phyloP scores from a whole-genome alignment of 2,329 filamentous ascomycete species.

The Monilinia fructicola region DNA sequence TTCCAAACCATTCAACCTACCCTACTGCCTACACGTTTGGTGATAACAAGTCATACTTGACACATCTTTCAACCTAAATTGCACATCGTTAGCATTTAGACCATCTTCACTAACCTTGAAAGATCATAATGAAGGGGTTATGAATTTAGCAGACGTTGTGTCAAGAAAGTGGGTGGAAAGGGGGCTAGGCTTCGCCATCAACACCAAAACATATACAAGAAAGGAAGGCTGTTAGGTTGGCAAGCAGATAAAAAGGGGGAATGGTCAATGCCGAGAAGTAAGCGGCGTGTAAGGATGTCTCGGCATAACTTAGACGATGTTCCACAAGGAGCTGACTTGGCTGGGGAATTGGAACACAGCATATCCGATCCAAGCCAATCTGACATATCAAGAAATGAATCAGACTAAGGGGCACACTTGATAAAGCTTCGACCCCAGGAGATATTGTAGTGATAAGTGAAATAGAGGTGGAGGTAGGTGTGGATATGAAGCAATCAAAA shows the following conservation, averaged over 20 bases:
- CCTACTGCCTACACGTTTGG: constrained; percentile 25
- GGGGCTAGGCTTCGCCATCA: not conserved
- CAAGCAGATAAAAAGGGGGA: not conserved
- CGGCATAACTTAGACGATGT: not conserved
- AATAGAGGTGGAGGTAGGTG: too few species aligned
- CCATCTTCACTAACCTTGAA: not conserved
- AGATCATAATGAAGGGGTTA: not conserved
- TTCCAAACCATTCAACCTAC: constrained; percentile 12
- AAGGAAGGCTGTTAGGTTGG: not conserved
- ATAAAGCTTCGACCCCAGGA: not conserved
- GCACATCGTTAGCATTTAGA: not conserved
- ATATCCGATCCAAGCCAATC: not conserved
- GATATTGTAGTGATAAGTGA: not conserved
- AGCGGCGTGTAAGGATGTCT: not conserved
- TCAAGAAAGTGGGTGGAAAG: not conserved
- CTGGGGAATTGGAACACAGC: not conserved
- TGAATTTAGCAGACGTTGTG: not conserved
- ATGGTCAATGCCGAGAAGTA: not conserved
- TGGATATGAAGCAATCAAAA: not conserved
- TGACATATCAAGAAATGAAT: not conserved
- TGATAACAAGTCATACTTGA: constrained; percentile 29
- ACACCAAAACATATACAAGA: not conserved
- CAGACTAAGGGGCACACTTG: not conserved
- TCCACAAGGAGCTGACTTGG: not conserved
- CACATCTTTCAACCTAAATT: constrained; percentile 26